Percentiles rank a stretch among this genome's conserved stretches.
phyloP scores from a whole-genome alignment of 2,329 filamentous ascomycete genomes.

The Fusarium sp. region DNA sequence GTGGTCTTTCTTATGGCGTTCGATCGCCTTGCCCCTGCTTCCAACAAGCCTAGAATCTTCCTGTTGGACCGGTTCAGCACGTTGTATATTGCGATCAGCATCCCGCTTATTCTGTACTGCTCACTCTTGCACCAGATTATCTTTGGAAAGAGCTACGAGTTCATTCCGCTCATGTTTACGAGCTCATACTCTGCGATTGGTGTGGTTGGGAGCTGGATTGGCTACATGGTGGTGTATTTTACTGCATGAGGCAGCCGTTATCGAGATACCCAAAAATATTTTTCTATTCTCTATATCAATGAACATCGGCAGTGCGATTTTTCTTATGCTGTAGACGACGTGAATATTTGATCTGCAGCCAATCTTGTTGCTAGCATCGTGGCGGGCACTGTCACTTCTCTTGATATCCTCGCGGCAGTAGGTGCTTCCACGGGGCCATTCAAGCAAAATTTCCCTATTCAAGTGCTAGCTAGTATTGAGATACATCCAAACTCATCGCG shows the following conservation, averaged over 20 bases:
- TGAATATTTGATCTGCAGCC: background rate
- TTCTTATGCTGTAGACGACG: too few relatives aligned
- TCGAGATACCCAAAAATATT: slow-evolving; percentile 41
- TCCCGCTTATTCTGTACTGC: slow-evolving; percentile 89
- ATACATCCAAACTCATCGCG: background rate
- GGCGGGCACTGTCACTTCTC: background rate
- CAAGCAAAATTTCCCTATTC: too few relatives aligned
- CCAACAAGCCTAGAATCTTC: slow-evolving; percentile 82
- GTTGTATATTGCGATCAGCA: slow-evolving; percentile 87
- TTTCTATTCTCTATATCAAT: slow-evolving; percentile 6
- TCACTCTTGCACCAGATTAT: slow-evolving; percentile 84
- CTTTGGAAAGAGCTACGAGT: slow-evolving; percentile 85
- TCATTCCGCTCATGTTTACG: slow-evolving; percentile 95
- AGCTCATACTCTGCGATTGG: slow-evolving; percentile 94
- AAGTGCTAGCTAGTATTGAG: too few relatives aligned
- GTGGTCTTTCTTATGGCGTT: slow-evolving; percentile 86
- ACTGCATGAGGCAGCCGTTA: slow-evolving; percentile 53
- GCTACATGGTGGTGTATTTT: slow-evolving; percentile 93
- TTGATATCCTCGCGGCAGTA: too few relatives aligned
- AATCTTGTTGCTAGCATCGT: background rate
- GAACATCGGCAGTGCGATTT: background rate
- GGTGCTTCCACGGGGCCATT: too few relatives aligned
- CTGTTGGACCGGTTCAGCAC: slow-evolving; percentile 90
- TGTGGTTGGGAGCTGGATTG: slow-evolving; percentile 95
- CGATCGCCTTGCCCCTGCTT: slow-evolving; percentile 86